Conservation (phyloP, 1,139 yeast species). For the Candida mesenterica region DNA sequence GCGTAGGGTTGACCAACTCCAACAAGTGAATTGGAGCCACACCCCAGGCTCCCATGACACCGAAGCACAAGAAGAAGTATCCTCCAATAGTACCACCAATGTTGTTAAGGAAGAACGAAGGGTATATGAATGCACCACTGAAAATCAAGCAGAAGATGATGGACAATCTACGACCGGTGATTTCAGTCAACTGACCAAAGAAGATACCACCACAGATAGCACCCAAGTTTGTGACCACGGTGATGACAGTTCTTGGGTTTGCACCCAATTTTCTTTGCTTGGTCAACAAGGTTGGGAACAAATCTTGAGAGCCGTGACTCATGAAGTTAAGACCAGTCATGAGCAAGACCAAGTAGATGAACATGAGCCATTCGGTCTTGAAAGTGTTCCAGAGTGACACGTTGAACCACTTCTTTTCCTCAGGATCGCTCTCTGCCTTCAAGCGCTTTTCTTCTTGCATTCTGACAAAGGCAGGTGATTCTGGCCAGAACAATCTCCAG, state of each 20-base stretch:
- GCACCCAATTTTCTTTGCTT: conserved; percentile 34
- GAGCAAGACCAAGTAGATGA: conserved; percentile 42
- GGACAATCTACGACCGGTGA: conserved; percentile 47
- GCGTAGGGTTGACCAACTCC: conserved; percentile 36
- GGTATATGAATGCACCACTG: conserved; percentile 36
- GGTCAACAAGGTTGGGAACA: conserved; percentile 47
- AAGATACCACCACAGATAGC: conserved; percentile 48
- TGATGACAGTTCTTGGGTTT: conserved; percentile 44
- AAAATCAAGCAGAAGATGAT: conserved; percentile 29
- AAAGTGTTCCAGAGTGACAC: conserved; percentile 15
- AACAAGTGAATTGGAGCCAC: conserved; percentile 35
- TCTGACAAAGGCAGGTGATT: conserved; percentile 9
- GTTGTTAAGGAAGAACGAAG: conserved; percentile 23
- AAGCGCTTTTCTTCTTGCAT: conserved; percentile 4
- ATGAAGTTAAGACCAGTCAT: conserved; percentile 52
- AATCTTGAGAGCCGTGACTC: conserved; percentile 56
- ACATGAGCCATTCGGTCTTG: conserved; percentile 43
- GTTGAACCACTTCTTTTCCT: neutral
- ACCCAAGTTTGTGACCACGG: conserved; percentile 47
- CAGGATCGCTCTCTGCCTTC: neutral
- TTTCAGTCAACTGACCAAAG: conserved; percentile 16
- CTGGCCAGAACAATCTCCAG: conserved; percentile 54
- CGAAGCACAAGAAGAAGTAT: conserved; percentile 22
- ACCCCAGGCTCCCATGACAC: conserved; percentile 41
- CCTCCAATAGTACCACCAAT: conserved; percentile 23